Conservation (phyloP, 805 yeast genomes). For the Clavispora carvajalis region DNA sequence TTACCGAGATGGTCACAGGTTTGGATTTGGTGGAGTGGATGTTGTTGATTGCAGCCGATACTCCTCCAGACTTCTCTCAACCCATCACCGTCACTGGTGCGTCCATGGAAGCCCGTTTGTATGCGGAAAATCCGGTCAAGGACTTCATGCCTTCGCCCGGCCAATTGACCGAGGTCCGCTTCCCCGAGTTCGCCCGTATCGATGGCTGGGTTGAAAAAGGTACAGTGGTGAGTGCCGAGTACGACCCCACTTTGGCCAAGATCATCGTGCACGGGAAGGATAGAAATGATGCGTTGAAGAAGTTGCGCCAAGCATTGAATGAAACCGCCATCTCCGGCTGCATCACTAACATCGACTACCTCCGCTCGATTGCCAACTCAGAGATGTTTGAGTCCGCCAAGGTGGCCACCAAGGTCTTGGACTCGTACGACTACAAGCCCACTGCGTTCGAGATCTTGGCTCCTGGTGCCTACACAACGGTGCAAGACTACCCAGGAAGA, state of each 20-base stretch:
- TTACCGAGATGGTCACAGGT: slow-evolving; percentile 93
- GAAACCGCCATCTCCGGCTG: slow-evolving; percentile 89
- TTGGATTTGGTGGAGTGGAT: slow-evolving; percentile 96
- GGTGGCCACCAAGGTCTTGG: slow-evolving; percentile 84
- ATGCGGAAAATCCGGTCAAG: slow-evolving; percentile 95
- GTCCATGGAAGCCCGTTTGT: slow-evolving; percentile 92
- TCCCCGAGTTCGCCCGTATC: slow-evolving; percentile 89
- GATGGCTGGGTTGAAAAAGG: slow-evolving; percentile 95
- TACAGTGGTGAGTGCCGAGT: slow-evolving; percentile 82
- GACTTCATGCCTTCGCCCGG: slow-evolving; percentile 97
- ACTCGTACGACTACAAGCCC: slow-evolving; percentile 72
- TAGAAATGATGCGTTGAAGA: slow-evolving; percentile 75
- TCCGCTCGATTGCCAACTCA: slow-evolving; percentile 79
- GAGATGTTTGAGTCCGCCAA: slow-evolving; percentile 77
- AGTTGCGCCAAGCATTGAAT: slow-evolving; percentile 72
- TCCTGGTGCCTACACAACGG: slow-evolving; percentile 95
- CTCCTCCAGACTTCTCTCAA: slow-evolving; percentile 71
- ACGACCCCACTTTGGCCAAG: slow-evolving; percentile 94
- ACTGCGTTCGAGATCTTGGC: slow-evolving; percentile 76
- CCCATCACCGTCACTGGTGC: slow-evolving; percentile 70
- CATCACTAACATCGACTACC: slow-evolving; percentile 82
- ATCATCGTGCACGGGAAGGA: slow-evolving; percentile 92
- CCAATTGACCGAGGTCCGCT: slow-evolving; percentile 74
- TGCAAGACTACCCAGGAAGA: slow-evolving; percentile 95
- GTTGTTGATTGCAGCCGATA: slow-evolving; percentile 86